These are phyloP conservation scores for Fusarium sp. DNA, from an alignment of 2,329 filamentous ascomycete species.

Conservation along the genomic window DNA sequence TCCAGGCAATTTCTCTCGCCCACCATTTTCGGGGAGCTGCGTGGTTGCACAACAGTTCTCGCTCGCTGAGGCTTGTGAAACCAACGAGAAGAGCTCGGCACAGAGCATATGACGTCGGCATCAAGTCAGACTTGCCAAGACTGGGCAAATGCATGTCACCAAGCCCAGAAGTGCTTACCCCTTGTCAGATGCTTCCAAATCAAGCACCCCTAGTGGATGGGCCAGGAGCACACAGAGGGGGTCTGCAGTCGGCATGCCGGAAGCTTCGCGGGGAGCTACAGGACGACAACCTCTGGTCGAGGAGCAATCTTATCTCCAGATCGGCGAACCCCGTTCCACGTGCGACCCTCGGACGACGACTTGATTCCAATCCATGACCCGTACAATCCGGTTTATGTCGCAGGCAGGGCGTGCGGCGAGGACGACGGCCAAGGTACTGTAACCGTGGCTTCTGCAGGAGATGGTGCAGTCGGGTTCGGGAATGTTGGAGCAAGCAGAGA, in stretches of 20 bases:
- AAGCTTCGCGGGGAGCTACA: conserved; percentile 13
- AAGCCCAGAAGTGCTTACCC: conserved; percentile 25
- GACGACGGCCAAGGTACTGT: not conserved
- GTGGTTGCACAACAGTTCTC: conserved; percentile 17
- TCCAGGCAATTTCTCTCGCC: conserved; percentile 5
- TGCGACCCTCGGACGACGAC: conserved; percentile 15
- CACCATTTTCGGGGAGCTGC: conserved; percentile 7
- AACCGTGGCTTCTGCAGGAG: conserved; percentile 13
- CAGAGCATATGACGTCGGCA: conserved; percentile 36
- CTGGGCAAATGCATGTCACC: conserved; percentile 30
- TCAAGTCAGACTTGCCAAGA: conserved; percentile 40
- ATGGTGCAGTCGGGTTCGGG: not conserved
- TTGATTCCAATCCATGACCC: conserved; percentile 28
- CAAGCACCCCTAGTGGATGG: conserved; percentile 15
- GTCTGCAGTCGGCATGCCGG: conserved; percentile 15
- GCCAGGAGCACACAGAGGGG: conserved; percentile 13
- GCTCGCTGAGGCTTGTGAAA: conserved; percentile 10
- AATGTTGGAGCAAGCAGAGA: not conserved
- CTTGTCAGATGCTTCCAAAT: conserved; percentile 19
- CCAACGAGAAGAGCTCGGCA: not conserved
- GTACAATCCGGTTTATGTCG: conserved; percentile 28
- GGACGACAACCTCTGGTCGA: not conserved
- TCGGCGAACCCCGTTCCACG: conserved; percentile 31
- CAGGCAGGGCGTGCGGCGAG: not conserved
- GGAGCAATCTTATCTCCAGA: conserved; percentile 23